A percentile compares a stretch with the other conserved stretches of the same genome.
phyloP scores from a whole-genome alignment of 1,284 basidiomycete species.

The Acaromyces ingoldii region DNA sequence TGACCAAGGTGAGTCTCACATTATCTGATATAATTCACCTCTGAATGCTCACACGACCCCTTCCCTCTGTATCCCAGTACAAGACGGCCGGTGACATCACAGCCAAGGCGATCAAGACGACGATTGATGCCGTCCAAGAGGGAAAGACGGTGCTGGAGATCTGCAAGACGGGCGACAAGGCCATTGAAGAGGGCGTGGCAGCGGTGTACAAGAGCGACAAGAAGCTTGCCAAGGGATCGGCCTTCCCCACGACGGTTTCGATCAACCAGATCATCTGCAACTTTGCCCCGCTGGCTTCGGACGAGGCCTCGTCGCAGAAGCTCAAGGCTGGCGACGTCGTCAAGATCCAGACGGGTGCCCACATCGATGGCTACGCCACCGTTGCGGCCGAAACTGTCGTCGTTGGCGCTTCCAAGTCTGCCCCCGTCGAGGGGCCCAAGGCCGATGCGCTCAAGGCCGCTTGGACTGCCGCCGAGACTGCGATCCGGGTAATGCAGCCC shows the following conservation, averaged over 20 bases:
- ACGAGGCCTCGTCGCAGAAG: slow-evolving; percentile 56
- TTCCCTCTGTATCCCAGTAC: slow-evolving; percentile 49
- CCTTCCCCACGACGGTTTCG: slow-evolving; percentile 88
- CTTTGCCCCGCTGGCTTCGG: slow-evolving; percentile 59
- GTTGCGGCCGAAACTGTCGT: slow-evolving; percentile 73
- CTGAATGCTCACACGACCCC: neutral
- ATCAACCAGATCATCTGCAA: slow-evolving; percentile 69
- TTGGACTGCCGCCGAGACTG: slow-evolving; percentile 83
- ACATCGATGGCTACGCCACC: slow-evolving; percentile 86
- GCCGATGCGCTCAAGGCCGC: slow-evolving; percentile 92
- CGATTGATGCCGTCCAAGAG: slow-evolving; percentile 53
- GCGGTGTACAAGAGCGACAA: slow-evolving; percentile 77
- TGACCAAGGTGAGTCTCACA: slow-evolving; percentile 29
- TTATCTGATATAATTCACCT: neutral
- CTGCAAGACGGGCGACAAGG: slow-evolving; percentile 84
- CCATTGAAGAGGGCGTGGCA: slow-evolving; percentile 75
- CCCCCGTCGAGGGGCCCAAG: slow-evolving; percentile 73
- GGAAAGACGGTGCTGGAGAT: slow-evolving; percentile 86
- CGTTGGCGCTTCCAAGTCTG: slow-evolving; percentile 65
- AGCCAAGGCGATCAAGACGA: slow-evolving; percentile 70
- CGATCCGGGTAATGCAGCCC: slow-evolving; percentile 55
- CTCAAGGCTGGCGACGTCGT: slow-evolving; percentile 88
- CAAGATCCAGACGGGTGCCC: slow-evolving; percentile 90
- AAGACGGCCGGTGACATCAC: slow-evolving; percentile 87
- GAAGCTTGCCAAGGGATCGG: slow-evolving; percentile 73